Percentiles rank a stretch among this genome's conserved stretches.
These are phyloP conservation scores for Kwoniella sp. DNA, from an alignment of 768 basidiomycete genomes.

Conservation along the genomic window DNA sequence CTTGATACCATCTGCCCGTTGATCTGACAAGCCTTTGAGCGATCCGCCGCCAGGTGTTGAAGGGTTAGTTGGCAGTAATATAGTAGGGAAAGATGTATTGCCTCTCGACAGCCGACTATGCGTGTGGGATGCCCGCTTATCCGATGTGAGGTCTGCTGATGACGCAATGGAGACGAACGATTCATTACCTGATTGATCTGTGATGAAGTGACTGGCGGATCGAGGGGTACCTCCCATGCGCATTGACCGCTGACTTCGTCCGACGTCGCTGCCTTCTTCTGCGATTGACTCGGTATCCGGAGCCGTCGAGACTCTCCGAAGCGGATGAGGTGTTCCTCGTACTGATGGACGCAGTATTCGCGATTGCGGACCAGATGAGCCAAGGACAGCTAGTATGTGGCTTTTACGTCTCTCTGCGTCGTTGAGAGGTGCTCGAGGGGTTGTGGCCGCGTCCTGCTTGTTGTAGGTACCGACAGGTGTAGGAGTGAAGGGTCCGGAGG, in stretches of 20 bases:
- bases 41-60: conserved; percentile 30
- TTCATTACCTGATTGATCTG: conserved; percentile 32
- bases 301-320: conserved; percentile 35
- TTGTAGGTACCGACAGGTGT: conserved; percentile 24
- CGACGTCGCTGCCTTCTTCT: conserved; percentile 27
- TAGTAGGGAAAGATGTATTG: conserved; percentile 50
- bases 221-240: conserved; percentile 10
- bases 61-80: conserved; percentile 37
- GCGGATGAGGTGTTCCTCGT: conserved; percentile 56
- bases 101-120: conserved; percentile 31
- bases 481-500: conserved; percentile 38
- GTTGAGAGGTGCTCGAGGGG: conserved; percentile 42
- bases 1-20: conserved; percentile 50
- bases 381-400: conserved; percentile 49
- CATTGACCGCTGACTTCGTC: background rate
- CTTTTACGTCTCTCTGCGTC: conserved; percentile 47
- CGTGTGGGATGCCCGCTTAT: conserved; percentile 36
- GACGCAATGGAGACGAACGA: conserved; percentile 53
- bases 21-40: conserved; percentile 32
- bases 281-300: conserved; percentile 33
- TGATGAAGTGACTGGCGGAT: conserved; percentile 12
- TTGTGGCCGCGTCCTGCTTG: conserved; percentile 31
- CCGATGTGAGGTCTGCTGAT: conserved; percentile 52
- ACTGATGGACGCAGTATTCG: conserved; percentile 20
- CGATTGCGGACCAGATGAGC: conserved; percentile 31